Evolutionary conservation across 1,139 yeast genomes (phyloP).

Genomic region (Hansenula anomala): DNA sequence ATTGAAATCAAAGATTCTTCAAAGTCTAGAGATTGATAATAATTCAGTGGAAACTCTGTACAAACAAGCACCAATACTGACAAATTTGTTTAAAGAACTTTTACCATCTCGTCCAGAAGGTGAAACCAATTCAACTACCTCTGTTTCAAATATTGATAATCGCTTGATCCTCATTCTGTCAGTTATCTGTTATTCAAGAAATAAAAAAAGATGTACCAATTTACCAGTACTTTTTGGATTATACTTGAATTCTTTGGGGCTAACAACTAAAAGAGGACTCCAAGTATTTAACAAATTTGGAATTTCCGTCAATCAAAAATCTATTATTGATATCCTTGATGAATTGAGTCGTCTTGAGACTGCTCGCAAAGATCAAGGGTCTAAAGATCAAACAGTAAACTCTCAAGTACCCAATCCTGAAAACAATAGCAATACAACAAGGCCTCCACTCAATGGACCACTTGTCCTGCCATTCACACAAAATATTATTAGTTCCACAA

Average conservation of each 20-base stretch:
- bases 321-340: background rate
- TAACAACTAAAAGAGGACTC: background rate
- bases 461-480: background rate
- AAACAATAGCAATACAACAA: background rate
- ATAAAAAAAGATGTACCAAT: slow-evolving; percentile 1
- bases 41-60: background rate
- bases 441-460: background rate
- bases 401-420: too few species aligned
- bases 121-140: too few species aligned
- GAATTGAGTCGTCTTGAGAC: background rate
- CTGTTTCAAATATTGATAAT: background rate
- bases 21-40: background rate
- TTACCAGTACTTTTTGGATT: slow-evolving; percentile 1
- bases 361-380: background rate
- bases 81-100: background rate
- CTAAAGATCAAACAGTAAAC: too few species aligned
- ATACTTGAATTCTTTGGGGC: slow-evolving; percentile 1
- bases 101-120: background rate
- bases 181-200: slow-evolving; percentile 1
- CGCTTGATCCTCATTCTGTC: background rate
- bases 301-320: slow-evolving; percentile 1
- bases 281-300: slow-evolving; percentile 3
- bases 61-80: slow-evolving; percentile 1
- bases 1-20: background rate
- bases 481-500: background rate